Evolutionary conservation across 2,329 filamentous ascomycete species (phyloP).

Genomic region (Sporothrix mexicana): DNA sequence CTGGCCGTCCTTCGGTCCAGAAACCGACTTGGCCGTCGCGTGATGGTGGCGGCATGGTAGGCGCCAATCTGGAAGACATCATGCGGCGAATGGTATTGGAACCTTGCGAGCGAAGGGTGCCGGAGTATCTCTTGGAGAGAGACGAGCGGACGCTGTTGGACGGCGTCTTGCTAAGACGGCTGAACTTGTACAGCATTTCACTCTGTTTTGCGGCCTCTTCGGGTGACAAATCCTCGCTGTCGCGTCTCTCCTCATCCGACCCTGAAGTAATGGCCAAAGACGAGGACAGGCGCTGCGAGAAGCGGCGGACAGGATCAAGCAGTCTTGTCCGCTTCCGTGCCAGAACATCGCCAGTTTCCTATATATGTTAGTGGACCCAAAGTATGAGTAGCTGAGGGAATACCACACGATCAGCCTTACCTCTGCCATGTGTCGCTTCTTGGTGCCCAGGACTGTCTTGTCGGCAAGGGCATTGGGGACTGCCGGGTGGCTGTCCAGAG

Average conservation of each 20-base stretch:
- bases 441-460: neutral
- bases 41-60: neutral
- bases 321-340: slow-evolving; percentile 35
- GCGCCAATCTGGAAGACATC: slow-evolving; percentile 27
- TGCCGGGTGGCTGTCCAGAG: neutral
- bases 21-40: slow-evolving; percentile 14
- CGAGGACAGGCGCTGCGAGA: slow-evolving; percentile 36
- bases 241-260: slow-evolving; percentile 10
- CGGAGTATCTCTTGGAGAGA: slow-evolving; percentile 25
- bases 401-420: no score
- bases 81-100: slow-evolving; percentile 33
- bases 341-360: neutral
- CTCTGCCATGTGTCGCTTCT: slow-evolving; percentile 34
- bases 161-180: slow-evolving; percentile 13
- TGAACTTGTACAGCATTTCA: slow-evolving; percentile 31
- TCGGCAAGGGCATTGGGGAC: neutral
- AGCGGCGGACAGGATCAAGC: slow-evolving; percentile 36
- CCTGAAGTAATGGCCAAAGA: slow-evolving; percentile 31
- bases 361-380: neutral
- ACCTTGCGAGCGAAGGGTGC: slow-evolving; percentile 28
- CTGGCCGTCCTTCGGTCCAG: slow-evolving; percentile 35
- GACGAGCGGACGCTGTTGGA: slow-evolving; percentile 30
- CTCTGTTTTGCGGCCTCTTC: slow-evolving; percentile 35
- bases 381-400: no score
- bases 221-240: slow-evolving; percentile 27